These are phyloP conservation scores for Thermochaetoides dissita DNA, from an alignment of 2,329 filamentous ascomycete species.

Conservation along the genomic window DNA sequence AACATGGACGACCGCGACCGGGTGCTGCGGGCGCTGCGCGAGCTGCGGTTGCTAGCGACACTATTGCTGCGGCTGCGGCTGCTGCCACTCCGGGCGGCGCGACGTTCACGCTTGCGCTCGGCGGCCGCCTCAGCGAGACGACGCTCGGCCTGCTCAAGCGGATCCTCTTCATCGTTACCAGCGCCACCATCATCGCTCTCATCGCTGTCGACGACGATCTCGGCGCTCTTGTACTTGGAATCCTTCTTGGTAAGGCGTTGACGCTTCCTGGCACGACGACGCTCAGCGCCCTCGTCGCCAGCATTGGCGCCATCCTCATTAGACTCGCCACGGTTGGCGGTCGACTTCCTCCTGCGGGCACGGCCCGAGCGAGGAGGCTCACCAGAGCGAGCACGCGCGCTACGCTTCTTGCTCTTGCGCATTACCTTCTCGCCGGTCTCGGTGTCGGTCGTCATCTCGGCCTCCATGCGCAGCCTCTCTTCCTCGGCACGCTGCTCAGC, in stretches of 20 bases:
- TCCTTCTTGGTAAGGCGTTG: slow-evolving; percentile 40
- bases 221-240: slow-evolving; percentile 70
- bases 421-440: slow-evolving; percentile 73
- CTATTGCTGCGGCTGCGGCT: neutral
- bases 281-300: slow-evolving; percentile 34
- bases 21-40: neutral
- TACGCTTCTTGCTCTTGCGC: slow-evolving; percentile 66
- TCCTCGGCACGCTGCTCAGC: slow-evolving; percentile 60
- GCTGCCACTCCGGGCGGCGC: neutral
- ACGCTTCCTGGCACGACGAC: slow-evolving; percentile 47
- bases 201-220: slow-evolving; percentile 69
- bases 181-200: slow-evolving; percentile 21
- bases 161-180: slow-evolving; percentile 24
- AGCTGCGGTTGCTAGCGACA: neutral
- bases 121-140: slow-evolving; percentile 15
- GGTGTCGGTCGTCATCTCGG: slow-evolving; percentile 66
- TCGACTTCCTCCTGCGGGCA: slow-evolving; percentile 43
- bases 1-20: neutral
- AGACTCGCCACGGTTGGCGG: slow-evolving; percentile 14
- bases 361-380: slow-evolving; percentile 23
- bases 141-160: slow-evolving; percentile 19
- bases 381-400: slow-evolving; percentile 24
- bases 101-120: neutral
- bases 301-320: slow-evolving; percentile 28
- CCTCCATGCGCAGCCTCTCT: slow-evolving; percentile 52